These are phyloP conservation scores for Metschnikowia colocasiae DNA, from an alignment of 805 yeast genomes.

Conservation along the genomic window DNA sequence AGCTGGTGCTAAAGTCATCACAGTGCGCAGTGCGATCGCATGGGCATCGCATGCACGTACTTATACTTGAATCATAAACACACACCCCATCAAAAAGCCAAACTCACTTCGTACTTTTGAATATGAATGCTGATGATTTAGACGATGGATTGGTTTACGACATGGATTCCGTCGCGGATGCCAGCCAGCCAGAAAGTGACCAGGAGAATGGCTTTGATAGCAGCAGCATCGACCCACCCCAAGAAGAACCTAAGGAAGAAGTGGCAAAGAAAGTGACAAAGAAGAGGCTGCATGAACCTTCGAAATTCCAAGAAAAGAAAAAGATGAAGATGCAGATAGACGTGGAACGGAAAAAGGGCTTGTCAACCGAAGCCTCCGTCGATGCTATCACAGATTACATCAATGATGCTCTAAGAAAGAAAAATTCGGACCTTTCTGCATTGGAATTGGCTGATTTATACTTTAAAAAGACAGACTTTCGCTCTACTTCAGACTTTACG, in stretches of 20 bases:
- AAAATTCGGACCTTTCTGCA: conserved; percentile 65
- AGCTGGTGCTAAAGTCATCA: background rate
- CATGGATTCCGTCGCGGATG: conserved; percentile 33
- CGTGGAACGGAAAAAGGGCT: conserved; percentile 48
- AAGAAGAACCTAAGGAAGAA: background rate
- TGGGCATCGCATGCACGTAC: conserved; percentile 1
- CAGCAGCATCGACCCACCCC: background rate
- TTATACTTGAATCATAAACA: background rate
- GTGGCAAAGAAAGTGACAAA: conserved; percentile 10
- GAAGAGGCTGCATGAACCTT: conserved; percentile 28
- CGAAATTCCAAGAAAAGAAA: conserved; percentile 59
- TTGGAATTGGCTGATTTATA: conserved; percentile 70
- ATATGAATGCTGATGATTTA: conserved; percentile 54
- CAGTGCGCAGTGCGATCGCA: conserved; percentile 3
- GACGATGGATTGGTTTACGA: conserved; percentile 74
- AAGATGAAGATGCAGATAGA: conserved; percentile 65
- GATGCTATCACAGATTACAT: conserved; percentile 66
- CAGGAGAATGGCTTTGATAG: conserved; percentile 8
- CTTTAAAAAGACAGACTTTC: conserved; percentile 52
- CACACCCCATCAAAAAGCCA: background rate
- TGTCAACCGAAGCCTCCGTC: conserved; percentile 51
- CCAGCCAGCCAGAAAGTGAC: conserved; percentile 12
- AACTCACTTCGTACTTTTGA: background rate
- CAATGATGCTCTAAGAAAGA: conserved; percentile 54
- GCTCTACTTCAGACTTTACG: conserved; percentile 56